A percentile compares a stretch with the other conserved stretches of the same genome.
phyloP scores from a whole-genome alignment of 805 yeast species.

The Candida chauliodis region DNA sequence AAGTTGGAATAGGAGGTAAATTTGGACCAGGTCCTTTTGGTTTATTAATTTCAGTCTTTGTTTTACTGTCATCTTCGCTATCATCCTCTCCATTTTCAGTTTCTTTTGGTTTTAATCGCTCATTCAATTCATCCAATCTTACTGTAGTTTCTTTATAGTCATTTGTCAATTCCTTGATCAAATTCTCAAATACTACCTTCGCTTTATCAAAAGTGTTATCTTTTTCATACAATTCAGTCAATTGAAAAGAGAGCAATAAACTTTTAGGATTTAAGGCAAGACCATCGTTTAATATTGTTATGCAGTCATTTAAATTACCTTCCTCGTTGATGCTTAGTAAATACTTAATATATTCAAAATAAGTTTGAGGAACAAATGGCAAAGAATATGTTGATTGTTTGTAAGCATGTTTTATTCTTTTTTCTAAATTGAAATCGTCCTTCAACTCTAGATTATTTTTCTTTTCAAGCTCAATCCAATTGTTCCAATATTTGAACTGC shows the following conservation, averaged over 20 bases:
- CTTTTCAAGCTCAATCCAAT: slow-evolving; percentile 80
- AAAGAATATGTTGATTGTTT: slow-evolving; percentile 61
- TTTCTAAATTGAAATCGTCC: slow-evolving; percentile 41
- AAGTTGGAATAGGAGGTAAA: slow-evolving; percentile 4
- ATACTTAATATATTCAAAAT: slow-evolving; percentile 61
- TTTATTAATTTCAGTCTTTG: background rate
- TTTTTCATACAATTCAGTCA: slow-evolving; percentile 68
- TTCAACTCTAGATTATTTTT: slow-evolving; percentile 62
- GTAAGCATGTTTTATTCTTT: slow-evolving; percentile 68
- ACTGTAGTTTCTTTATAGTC: slow-evolving; percentile 28
- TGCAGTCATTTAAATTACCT: slow-evolving; percentile 37
- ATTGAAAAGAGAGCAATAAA: slow-evolving; percentile 58
- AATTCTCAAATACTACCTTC: slow-evolving; percentile 43
- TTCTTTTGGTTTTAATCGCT: slow-evolving; percentile 14
- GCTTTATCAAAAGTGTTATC: slow-evolving; percentile 50
- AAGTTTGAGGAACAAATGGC: slow-evolving; percentile 66
- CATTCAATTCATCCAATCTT: slow-evolving; percentile 16
- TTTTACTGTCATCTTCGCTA: slow-evolving; percentile 11
- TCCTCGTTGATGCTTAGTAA: slow-evolving; percentile 29
- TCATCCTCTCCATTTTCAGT: slow-evolving; percentile 10
- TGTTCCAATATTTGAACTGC: slow-evolving; percentile 58
- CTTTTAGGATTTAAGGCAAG: slow-evolving; percentile 66
- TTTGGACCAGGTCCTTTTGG: slow-evolving; percentile 5
- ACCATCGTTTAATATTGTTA: slow-evolving; percentile 52
- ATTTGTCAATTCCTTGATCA: slow-evolving; percentile 45